Conservation (phyloP, 1,284 basidiomycete genomes). For the Trichosporon ovoides region DNA sequence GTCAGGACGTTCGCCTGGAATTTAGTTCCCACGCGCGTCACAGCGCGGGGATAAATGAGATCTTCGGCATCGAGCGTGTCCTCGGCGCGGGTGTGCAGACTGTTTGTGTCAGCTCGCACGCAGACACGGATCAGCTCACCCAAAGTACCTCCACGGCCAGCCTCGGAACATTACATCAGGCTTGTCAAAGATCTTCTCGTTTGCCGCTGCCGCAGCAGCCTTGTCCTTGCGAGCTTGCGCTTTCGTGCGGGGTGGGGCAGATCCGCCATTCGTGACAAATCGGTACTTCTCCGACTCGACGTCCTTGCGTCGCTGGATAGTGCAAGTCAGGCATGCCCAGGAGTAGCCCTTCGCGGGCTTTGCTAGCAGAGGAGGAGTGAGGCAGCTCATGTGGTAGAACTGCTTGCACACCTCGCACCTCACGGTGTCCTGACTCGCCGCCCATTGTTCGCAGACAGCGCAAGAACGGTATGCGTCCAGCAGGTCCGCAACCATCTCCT, state of each 20-base stretch:
- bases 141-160: slow-evolving; percentile 97
- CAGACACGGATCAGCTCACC: slow-evolving; percentile 55
- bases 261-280: slow-evolving; percentile 52
- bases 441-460: slow-evolving; percentile 77
- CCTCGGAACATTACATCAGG: slow-evolving; percentile 62
- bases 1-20: slow-evolving; percentile 62
- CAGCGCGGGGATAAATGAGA: slow-evolving; percentile 85
- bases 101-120: slow-evolving; percentile 41
- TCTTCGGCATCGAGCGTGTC: slow-evolving; percentile 92
- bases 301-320: slow-evolving; percentile 77
- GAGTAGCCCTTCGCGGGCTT: slow-evolving; percentile 96
- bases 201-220: slow-evolving; percentile 24
- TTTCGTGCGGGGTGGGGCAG: slow-evolving; percentile 54
- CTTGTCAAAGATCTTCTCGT: slow-evolving; percentile 52
- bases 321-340: slow-evolving; percentile 94
- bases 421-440: slow-evolving; percentile 72
- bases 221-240: slow-evolving; percentile 59
- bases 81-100: slow-evolving; percentile 81
- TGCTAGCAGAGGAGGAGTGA: slow-evolving; percentile 84
- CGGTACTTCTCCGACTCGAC: slow-evolving; percentile 67
- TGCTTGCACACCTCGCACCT: slow-evolving; percentile 90
- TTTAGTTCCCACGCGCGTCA: slow-evolving; percentile 78
- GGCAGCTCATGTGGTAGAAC: slow-evolving; percentile 92
- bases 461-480: slow-evolving; percentile 82
- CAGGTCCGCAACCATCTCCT: slow-evolving; percentile 83